Evolutionary conservation across 2,329 filamentous ascomycete species (phyloP), one percentile per base, ranked within the genome.

Genomic region (Zymoseptoria crescenta): DNA sequence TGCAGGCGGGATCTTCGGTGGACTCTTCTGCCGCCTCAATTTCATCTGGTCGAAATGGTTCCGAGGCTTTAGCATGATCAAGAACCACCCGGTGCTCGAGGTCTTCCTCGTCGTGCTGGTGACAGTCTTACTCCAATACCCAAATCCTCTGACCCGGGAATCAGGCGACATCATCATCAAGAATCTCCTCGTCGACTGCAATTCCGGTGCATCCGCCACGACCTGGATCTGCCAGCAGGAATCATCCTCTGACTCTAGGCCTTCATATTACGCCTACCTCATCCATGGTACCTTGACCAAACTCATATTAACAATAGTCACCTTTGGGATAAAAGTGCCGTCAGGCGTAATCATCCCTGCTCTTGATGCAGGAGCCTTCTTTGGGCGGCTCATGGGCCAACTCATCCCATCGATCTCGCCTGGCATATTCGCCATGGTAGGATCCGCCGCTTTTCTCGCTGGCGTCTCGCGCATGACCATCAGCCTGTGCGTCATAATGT

Each of bases 401-500:
- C 65, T 67, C 13, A 70, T 79, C 16, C 66, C 70, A 0, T 68
- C 69, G 7, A 80, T 81, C 19, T 81, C 80, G 1, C 81, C 83
- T 0, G 81, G 82, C 2, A 83, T 84, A 56, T 84, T 84, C 68
- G 82, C 82, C 57, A 83, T 85, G 79, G 81, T 85, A 8, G 82
- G 81, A 1, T 78, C 82, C 0, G 81, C 79, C 2, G 81, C 81
- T 0, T 84, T 84, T 66, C 76, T 85, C 0, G 82, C 81, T 0
- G 82, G 82, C 5, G 81, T 84, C 1, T 79, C 77, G 9, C 74
- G 82, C 45, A 84, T 84, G 81, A 84, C 82, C 0, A 79, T 84
- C 8, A 80, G 78, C 1, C 74, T 85, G 6, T 78, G 79, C 8
- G 82, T 84, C 48, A 83, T 84, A 69, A 84, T 84, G 81, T 84